Evolutionary conservation across 2,329 filamentous ascomycete genomes (phyloP).

Genomic region (Ophiobolus disseminans): DNA sequence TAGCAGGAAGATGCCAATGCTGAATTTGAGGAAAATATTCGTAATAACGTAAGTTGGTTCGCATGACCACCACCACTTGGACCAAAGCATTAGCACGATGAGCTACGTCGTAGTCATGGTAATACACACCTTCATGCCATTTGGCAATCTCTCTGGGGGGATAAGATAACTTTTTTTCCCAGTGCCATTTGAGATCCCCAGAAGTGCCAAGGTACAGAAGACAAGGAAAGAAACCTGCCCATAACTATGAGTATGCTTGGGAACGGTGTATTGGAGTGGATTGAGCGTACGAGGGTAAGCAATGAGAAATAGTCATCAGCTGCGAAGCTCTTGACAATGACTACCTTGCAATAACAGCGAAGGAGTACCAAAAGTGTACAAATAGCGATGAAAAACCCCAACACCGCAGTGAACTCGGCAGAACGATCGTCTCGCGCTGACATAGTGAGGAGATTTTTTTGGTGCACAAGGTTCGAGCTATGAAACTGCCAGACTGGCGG

Average conservation of each 20-base stretch:
- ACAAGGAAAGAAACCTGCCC: constrained; percentile 13
- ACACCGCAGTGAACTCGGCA: constrained; percentile 19
- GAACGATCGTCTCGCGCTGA: constrained; percentile 26
- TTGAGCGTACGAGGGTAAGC: constrained; percentile 14
- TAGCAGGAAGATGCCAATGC: constrained; percentile 22
- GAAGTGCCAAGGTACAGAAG: constrained; percentile 16
- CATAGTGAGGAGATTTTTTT: no score
- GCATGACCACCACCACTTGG: constrained; percentile 27
- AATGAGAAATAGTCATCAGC: constrained; percentile 26
- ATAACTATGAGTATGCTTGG: not conserved
- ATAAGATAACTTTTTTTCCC: constrained; percentile 23
- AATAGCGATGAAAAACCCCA: constrained; percentile 23
- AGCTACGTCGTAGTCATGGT: not conserved
- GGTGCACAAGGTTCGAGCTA: no score
- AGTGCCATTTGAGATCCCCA: constrained; percentile 20
- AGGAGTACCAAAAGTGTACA: constrained; percentile 21
- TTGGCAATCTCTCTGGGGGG: constrained; percentile 15
- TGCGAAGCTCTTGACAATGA: constrained; percentile 23
- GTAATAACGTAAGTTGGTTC: constrained; percentile 20
- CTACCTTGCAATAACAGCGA: constrained; percentile 23
- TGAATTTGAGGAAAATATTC: constrained; percentile 15
- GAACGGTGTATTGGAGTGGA: not conserved
- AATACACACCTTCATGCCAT: constrained; percentile 21
- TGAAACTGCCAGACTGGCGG: no score
- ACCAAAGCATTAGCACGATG: not conserved